Evolutionary conservation across 352 stramenopile genomes (phyloP).

Genomic region (Saprolegnia diclina): DNA sequence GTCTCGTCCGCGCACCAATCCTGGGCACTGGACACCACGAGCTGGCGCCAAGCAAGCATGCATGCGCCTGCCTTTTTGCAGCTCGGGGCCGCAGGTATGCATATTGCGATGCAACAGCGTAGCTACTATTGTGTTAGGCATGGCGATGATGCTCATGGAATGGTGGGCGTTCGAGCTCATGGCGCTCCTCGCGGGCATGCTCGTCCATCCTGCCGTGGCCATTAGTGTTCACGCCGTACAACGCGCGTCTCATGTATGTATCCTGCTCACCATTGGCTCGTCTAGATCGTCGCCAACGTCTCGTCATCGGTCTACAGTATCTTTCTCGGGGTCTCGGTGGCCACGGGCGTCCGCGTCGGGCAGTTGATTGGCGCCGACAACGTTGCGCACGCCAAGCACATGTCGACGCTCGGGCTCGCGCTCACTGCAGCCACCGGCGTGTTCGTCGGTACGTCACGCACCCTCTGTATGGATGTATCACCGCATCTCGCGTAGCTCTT

Average conservation of each 20-base stretch:
- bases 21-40: background rate
- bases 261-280: background rate
- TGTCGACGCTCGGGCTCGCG: constrained; percentile 37
- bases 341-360: constrained; percentile 58
- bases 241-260: constrained; percentile 35
- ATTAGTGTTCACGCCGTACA: constrained; percentile 67
- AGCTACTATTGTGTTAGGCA: no score
- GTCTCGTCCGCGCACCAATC: background rate
- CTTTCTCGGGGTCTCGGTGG: constrained; percentile 48
- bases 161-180: constrained; percentile 81
- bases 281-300: constrained; percentile 46
- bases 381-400: constrained; percentile 41
- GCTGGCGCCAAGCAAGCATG: constrained; percentile 4
- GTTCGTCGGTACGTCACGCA: constrained; percentile 11
- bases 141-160: constrained; percentile 73
- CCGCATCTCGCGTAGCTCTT: constrained; percentile 9
- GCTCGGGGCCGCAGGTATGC: constrained; percentile 43
- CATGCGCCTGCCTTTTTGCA: constrained; percentile 25
- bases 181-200: constrained; percentile 50
- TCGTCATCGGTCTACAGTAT: constrained; percentile 56
- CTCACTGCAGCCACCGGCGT: constrained; percentile 35
- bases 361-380: constrained; percentile 49
- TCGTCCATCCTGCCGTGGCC: constrained; percentile 53
- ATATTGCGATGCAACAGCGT: background rate
- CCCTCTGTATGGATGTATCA: background rate